Percentiles rank a stretch among this genome's conserved stretches.
Conservation (phyloP, 352 stramenopile genomes). For the Pythium grandisporangium region DNA sequence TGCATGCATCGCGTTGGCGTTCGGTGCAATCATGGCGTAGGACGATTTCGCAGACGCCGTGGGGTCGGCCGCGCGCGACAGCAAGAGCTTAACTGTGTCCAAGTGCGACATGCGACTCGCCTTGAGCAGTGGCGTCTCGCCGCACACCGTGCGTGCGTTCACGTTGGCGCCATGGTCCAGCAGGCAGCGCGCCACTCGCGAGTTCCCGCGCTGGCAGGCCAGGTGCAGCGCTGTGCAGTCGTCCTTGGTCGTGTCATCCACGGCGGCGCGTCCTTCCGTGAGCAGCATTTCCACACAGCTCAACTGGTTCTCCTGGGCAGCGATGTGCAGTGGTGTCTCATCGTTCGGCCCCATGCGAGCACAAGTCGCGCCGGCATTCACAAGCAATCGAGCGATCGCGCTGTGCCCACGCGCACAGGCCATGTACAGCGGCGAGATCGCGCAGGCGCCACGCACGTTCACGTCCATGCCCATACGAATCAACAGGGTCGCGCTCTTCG, state of each 20-base stretch:
- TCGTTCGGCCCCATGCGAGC: conserved; percentile 50
- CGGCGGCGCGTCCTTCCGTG: conserved; percentile 22
- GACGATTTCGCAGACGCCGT: too few relatives aligned
- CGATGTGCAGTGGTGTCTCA: conserved; percentile 72
- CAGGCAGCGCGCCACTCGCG: conserved; percentile 46
- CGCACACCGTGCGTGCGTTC: conserved; percentile 42
- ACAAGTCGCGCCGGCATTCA: conserved; percentile 47
- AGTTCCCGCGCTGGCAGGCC: conserved; percentile 72
- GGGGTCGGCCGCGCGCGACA: conserved; percentile 32
- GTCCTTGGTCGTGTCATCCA: conserved; percentile 52
- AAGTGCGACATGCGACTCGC: conserved; percentile 77
- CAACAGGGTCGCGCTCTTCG: conserved; percentile 47
- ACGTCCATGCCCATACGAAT: conserved; percentile 57
- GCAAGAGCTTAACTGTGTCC: conserved; percentile 64
- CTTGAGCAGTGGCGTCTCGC: conserved; percentile 71
- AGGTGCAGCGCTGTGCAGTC: conserved; percentile 67
- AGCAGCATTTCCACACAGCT: conserved; percentile 58
- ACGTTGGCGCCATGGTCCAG: conserved; percentile 62
- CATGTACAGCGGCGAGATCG: conserved; percentile 71
- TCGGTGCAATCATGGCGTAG: conserved; percentile 4
- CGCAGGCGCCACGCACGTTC: conserved; percentile 40
- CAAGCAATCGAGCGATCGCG: conserved; percentile 43
- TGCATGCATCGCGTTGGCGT: neutral
- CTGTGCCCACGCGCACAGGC: conserved; percentile 59
- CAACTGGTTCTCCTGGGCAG: conserved; percentile 74